Evolutionary conservation across 116 monocot genomes (phyloP), one percentile per base, ranked within the genome.

Genomic region (Iris pallida): DNA sequence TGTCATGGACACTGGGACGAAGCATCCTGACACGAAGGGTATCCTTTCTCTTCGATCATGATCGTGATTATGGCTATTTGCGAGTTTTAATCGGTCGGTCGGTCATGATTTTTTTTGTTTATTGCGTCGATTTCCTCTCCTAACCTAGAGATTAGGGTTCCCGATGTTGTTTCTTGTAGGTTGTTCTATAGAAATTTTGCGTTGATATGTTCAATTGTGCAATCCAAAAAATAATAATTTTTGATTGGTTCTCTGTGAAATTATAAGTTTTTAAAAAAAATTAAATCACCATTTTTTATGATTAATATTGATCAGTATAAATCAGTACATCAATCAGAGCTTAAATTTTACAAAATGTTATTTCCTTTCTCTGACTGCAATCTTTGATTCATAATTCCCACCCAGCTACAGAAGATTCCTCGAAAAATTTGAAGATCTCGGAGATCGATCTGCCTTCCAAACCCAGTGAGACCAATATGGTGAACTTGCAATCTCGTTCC

Each of bases 401-500:
- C 48, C 17, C 75, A 93, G 93, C 67, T 48, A 16, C 80, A 7
- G 87, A 80, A 58, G 76, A 79, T 14, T 74, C 75, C 16, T 65
- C 75, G 70, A 85, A 78, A 45, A 82, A 61, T 45, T 66, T 77
- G 67, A 93, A 89, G 66, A 30, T 30, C 30, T 30, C 30, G 30
- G 30, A 30, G 30, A 64, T 78, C 17, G 76, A 81, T 72, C 41
- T 63, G 30, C 51, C 76, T 57, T 62, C 61, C 0, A 80, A 77
- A 51, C 40, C 12, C 5, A 70, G 64, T 47, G 58, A 66, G 42
- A 30, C 62, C 45, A 83, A 60, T 59, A 42, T 67, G 81, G 86
- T 92, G 76, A 47, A 9, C 42, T 66, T 57, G 16, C 7, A 43
- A 53, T 47, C 17, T 58, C 6, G n/a, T 17, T 59, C 49, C 14